Base-by-base conservation (phyloP, 2,329 filamentous ascomycete genomes). In the Thermomyces lanuginosus region DNA sequence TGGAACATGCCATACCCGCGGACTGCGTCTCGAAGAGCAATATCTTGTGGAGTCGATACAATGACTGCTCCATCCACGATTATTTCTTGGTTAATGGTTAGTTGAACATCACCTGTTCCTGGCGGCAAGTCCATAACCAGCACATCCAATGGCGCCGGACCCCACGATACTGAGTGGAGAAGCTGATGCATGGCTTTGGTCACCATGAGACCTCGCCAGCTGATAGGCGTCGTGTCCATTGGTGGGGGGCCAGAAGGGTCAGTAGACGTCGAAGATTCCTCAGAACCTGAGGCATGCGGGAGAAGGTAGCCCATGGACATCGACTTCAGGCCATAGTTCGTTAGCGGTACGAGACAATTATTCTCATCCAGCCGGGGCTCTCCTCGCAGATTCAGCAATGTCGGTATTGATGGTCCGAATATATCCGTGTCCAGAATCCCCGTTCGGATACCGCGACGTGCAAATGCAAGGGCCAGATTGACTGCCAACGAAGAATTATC, bases 231-330 rank as follows among this genome's bases (percentile, higher is more conserved):
- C 26, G 51, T 51, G 36, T 57, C 54, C 51, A 57, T 54, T 2
- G 51, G 48, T 5, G 47, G 37, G 29, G 44, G 39, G 23, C 36
- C 40, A 9, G 40, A 38, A 10, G 41, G 33, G 13, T 36, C 29
- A 1, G 41, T 41, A 6, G 40, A 18, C 6, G 72, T 66, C 14
- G 9, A 14, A 14, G 19, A 11, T 37, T 82, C 75, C 11, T 69
- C 70, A n/a, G n/a, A n/a, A 1, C 39, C 24, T 28, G 45, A 39
- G 13, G 47, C 40, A 32, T 42, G 45, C 7, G 48, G 50, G 19
- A 92, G 72, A 1, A 98, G 66, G 38, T 92, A 95, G 26, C 89
- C 89, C 80, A 98, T 95, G 0, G 84, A 93, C 89, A 98, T 98
- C 29, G 83, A 91, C 55, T 91, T 91, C 30, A 98, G 68, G 21